Evolutionary conservation across 2,329 filamentous ascomycete genomes (phyloP).

Genomic region (Davidsoniella australis): DNA sequence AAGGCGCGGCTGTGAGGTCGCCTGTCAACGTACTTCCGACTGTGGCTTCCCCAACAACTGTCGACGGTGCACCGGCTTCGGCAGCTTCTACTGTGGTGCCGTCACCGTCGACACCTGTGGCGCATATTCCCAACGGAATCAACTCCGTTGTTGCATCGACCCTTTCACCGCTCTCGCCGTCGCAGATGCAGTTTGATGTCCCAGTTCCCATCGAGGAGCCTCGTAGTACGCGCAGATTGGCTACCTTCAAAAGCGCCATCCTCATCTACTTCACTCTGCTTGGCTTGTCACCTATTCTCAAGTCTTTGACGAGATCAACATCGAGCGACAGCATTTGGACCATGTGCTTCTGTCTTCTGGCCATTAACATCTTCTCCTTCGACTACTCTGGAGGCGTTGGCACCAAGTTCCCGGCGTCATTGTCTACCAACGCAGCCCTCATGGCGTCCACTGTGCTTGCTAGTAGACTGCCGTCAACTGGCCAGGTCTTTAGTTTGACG

Average conservation of each 20-base stretch:
- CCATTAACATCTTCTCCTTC: conserved; percentile 95
- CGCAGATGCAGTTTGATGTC: conserved; percentile 16
- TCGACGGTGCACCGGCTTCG: conserved; percentile 21
- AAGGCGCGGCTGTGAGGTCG: conserved; percentile 12
- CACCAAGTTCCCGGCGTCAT: conserved; percentile 48
- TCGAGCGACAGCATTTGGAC: conserved; percentile 95
- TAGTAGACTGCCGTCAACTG: conserved; percentile 72
- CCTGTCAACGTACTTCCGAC: conserved; percentile 11
- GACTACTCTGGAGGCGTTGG: conserved; percentile 67
- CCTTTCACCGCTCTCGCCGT: conserved; percentile 8
- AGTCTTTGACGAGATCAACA: conserved; percentile 86
- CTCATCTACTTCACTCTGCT: conserved; percentile 87
- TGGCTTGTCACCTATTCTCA: conserved; percentile 84
- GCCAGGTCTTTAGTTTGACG: conserved; percentile 86
- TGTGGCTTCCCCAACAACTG: conserved; percentile 23
- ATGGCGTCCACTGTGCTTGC: conserved; percentile 94
- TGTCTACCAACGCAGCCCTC: conserved; percentile 88
- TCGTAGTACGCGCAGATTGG: conserved; percentile 38
- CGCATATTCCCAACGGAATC: conserved; percentile 13
- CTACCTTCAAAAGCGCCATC: conserved; percentile 79
- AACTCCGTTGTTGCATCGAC: conserved; percentile 15
- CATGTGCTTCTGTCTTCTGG: conserved; percentile 79
- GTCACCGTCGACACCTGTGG: conserved; percentile 35
- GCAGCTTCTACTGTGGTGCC: background rate
- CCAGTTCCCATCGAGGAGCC: conserved; percentile 21